Percentiles rank a stretch among this genome's conserved stretches.
phyloP scores from a whole-genome alignment of 495 filamentous ascomycete genomes.

The Symbiotaphrina buchneri region DNA sequence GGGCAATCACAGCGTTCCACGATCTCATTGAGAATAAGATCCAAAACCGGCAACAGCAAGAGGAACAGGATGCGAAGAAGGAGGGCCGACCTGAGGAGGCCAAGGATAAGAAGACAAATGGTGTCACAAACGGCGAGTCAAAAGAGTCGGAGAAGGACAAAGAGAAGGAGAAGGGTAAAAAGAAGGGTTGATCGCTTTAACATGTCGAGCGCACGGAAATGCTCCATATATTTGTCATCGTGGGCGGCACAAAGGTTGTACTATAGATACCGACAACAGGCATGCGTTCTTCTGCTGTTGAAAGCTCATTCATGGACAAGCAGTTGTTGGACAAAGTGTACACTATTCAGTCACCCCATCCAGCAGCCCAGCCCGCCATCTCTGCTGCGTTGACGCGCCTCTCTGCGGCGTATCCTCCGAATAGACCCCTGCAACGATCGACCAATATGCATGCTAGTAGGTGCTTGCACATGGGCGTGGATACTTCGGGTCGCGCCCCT shows the following conservation, averaged over 20 bases:
- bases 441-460: constrained; percentile 61
- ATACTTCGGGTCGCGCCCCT: too few species aligned
- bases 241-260: too few species aligned
- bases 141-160: constrained; percentile 21
- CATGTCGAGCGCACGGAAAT: too few species aligned
- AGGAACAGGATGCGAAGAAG: constrained; percentile 76
- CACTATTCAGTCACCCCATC: constrained; percentile 15
- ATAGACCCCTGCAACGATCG: constrained; percentile 35
- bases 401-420: constrained; percentile 29
- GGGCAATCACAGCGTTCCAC: constrained; percentile 96
- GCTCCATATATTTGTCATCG: too few species aligned
- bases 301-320: too few species aligned
- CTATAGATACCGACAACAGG: too few species aligned
- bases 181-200: constrained; percentile 24
- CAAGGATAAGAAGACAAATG: constrained; percentile 24
- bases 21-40: constrained; percentile 99
- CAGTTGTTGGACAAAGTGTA: background rate
- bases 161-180: constrained; percentile 33
- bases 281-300: too few species aligned
- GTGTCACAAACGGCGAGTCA: constrained; percentile 16
- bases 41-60: constrained; percentile 90
- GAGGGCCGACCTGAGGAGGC: constrained; percentile 26
- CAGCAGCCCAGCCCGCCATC: constrained; percentile 56
- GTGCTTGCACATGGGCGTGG: constrained; percentile 76
- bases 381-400: constrained; percentile 34